These are phyloP conservation scores for Citrus reticulata DNA, from an alignment of 345 rosid genomes.

Conservation along the genomic window DNA sequence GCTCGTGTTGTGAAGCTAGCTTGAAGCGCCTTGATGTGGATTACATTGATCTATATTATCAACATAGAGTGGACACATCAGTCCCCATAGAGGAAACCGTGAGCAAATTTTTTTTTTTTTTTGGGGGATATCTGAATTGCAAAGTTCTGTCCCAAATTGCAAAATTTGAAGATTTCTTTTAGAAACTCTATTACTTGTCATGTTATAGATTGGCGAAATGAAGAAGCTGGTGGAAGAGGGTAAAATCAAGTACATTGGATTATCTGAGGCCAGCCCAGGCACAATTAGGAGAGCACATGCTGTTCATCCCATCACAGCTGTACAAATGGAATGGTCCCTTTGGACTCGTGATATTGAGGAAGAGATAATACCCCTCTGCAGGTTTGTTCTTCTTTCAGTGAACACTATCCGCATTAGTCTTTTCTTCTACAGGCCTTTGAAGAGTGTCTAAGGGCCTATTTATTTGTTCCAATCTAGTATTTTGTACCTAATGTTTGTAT, in stretches of 20 bases:
- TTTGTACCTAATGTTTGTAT: no score
- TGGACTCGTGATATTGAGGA: constrained; percentile 22
- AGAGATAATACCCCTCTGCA: constrained; percentile 20
- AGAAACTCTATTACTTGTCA: not conserved
- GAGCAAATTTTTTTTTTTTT: not conserved
- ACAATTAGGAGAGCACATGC: constrained; percentile 22
- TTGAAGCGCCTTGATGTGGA: constrained; percentile 29
- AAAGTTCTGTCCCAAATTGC: not conserved
- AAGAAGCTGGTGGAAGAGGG: no score
- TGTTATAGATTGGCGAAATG: no score
- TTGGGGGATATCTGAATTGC: not conserved
- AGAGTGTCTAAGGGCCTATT: no score
- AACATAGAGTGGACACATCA: constrained; percentile 26
- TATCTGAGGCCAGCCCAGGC: constrained; percentile 11
- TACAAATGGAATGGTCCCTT: constrained; percentile 23
- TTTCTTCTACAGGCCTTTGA: not conserved
- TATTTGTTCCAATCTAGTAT: no score
- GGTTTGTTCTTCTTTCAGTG: not conserved
- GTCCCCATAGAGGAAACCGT: constrained; percentile 30
- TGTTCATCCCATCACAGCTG: constrained; percentile 18
- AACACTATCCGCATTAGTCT: not conserved
- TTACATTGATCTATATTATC: constrained; percentile 30
- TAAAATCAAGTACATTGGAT: not conserved
- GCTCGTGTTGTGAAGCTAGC: constrained; percentile 28
- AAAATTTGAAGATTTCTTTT: not conserved